Evolutionary conservation across 495 filamentous ascomycete genomes (phyloP).

Genomic region (Parmelia sp.): DNA sequence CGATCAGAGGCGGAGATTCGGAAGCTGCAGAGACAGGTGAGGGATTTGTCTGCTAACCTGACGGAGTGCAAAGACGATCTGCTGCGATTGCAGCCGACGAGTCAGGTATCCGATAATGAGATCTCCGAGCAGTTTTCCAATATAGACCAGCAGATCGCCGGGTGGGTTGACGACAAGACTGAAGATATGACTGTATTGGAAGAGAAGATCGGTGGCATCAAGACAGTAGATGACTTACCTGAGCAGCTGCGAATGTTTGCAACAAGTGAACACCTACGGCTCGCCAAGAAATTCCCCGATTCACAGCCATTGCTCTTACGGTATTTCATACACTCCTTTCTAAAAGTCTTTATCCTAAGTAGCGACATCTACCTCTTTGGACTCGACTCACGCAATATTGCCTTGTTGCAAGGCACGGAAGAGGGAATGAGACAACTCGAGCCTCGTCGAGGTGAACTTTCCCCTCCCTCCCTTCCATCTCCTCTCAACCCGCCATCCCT

Average conservation of each 20-base stretch:
- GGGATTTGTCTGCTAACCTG: constrained; percentile 19
- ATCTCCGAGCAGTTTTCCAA: constrained; percentile 21
- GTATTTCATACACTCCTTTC: constrained; percentile 21
- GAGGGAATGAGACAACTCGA: constrained; percentile 22
- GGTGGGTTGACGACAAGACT: constrained; percentile 25
- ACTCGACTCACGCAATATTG: constrained; percentile 17
- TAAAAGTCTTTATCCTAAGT: constrained; percentile 17
- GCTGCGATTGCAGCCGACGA: constrained; percentile 22
- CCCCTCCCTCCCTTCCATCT: no score
- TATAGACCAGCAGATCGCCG: constrained; percentile 20
- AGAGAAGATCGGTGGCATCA: constrained; percentile 15
- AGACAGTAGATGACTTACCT: constrained; percentile 16
- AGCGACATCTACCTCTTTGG: constrained; percentile 24
- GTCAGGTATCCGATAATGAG: constrained; percentile 25
- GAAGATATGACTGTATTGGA: constrained; percentile 22
- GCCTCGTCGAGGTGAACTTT: constrained; percentile 22
- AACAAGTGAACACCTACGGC: constrained; percentile 8
- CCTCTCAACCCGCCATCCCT: neutral
- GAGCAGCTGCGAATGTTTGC: constrained; percentile 15
- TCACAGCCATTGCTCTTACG: constrained; percentile 23
- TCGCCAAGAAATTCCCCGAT: constrained; percentile 19
- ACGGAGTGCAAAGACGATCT: constrained; percentile 26
- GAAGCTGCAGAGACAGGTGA: constrained; percentile 21
- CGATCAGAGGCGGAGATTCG: constrained; percentile 12
- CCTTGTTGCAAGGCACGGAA: constrained; percentile 20